Conservation (phyloP, 2,329 filamentous ascomycete genomes). For the Pyricularia pennisetigena region DNA sequence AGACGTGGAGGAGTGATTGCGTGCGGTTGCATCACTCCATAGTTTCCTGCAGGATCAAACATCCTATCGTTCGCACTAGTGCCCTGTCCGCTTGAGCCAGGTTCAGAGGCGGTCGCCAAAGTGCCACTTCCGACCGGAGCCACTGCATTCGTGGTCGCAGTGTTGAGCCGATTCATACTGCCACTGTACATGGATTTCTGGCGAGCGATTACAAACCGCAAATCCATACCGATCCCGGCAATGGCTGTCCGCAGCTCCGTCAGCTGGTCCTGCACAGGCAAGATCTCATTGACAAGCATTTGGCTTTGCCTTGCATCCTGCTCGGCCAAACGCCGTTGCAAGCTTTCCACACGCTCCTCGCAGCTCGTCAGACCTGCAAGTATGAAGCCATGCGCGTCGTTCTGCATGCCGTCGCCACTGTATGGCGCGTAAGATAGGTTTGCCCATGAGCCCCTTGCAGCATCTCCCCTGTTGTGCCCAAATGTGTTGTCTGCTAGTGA, state of each 20-base stretch:
- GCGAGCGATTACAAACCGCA: slow-evolving; percentile 45
- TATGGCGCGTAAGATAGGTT: background rate
- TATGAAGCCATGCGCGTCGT: slow-evolving; percentile 1
- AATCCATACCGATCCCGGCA: slow-evolving; percentile 49
- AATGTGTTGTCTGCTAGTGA: background rate
- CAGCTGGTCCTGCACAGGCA: slow-evolving; percentile 53
- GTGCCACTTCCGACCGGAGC: background rate
- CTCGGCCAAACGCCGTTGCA: slow-evolving; percentile 46
- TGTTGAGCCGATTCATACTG: background rate
- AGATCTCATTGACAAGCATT: slow-evolving; percentile 51
- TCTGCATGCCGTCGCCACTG: background rate
- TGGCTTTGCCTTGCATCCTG: slow-evolving; percentile 50
- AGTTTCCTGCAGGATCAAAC: background rate
- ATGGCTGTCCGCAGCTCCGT: slow-evolving; percentile 47
- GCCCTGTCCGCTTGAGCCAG: background rate
- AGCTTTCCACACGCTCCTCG: slow-evolving; percentile 33
- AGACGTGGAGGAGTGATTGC: slow-evolving; percentile 2
- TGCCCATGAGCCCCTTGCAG: background rate
- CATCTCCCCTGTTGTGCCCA: background rate
- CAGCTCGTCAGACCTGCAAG: background rate
- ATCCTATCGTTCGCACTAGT: background rate
- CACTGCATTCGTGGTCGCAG: background rate
- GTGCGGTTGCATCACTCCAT: background rate
- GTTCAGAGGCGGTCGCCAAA: background rate
- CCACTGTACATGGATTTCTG: slow-evolving; percentile 13